Base-by-base conservation (phyloP, 2,329 filamentous ascomycete species). In the Pezicula rhizophila region DNA sequence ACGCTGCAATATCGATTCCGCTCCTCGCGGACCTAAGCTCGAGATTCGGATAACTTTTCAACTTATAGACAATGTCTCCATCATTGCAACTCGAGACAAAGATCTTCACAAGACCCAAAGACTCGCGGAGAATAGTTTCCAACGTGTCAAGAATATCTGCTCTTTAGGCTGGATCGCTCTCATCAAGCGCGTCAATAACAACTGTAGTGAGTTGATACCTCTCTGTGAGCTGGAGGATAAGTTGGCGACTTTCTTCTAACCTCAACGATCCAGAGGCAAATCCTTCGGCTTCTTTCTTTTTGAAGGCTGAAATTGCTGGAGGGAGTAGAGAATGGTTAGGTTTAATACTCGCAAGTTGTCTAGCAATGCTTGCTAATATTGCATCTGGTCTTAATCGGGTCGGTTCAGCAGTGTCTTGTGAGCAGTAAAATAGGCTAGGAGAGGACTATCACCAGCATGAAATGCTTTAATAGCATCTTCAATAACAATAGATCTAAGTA, bases 351-450 rank as follows among this genome's bases (percentile, higher is more conserved):
- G 49, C 39, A 2, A 51, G 17, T 18, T 53, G 49, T 34, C 42
- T 17, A 12, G 40, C 39, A 26, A 54, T 50, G 17, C 48, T 44
- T 40, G 18, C 18, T 8, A 53, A 17, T 14, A 54, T 50, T 28
- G 20, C 44, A 26, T 42, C 26, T 17, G 49, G 46, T 12, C 50
- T 39, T n/a, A 47, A 45, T 17, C 52, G 46, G 20, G 14, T 26
- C 15, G 41, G 46, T 33, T 54, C 44, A 8, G 49, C 49, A 28
- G 49, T 44, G 31, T 50, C 44, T 17, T 49, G 49, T 20, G 49
- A 33, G 45, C 49, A 54, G 42, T 52, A 54, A 54, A 49, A 25
- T 39, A 53, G 10, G 26, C 51, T 31, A 43, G 47, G 31, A 26
- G 25, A 20, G 37, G 46, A 14, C 25, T 41, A 14, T 46, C 18